Percentiles rank a stretch among this genome's conserved stretches.
Conservation (phyloP, 140 eudicot genomes). For the Senecio squalidus region DNA sequence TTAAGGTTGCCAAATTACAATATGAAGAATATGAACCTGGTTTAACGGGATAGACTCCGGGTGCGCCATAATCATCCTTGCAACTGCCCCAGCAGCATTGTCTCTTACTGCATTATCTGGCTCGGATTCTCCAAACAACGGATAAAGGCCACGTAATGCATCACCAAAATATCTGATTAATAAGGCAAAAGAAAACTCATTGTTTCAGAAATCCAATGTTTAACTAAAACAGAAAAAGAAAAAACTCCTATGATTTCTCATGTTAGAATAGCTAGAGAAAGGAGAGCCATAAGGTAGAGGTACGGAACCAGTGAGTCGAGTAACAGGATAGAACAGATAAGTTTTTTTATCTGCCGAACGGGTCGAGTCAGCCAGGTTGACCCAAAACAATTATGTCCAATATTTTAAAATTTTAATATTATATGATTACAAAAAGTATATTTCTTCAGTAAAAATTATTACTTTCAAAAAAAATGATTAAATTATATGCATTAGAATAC, state of each 20-base stretch:
- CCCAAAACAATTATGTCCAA: too few species aligned
- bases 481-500: too few species aligned
- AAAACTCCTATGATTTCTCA: neutral
- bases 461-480: too few species aligned
- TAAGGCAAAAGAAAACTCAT: slow-evolving; percentile 9
- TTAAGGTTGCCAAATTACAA: neutral
- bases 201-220: slow-evolving; percentile 4
- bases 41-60: slow-evolving; percentile 76
- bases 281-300: neutral
- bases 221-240: neutral
- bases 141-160: slow-evolving; percentile 60
- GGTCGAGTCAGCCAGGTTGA: too few species aligned
- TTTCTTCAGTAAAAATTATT: too few species aligned
- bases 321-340: too few species aligned
- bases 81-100: slow-evolving; percentile 99
- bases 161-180: slow-evolving; percentile 66
- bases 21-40: slow-evolving; percentile 46
- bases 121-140: slow-evolving; percentile 90
- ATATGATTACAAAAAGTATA: too few species aligned
- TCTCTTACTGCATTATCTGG: slow-evolving; percentile 91
- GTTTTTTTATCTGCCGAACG: too few species aligned
- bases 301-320: too few species aligned
- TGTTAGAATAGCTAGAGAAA: neutral
- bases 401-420: too few species aligned
- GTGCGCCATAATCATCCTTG: slow-evolving; percentile 92